Percentiles rank a stretch among this genome's conserved stretches.
Evolutionary conservation across 352 stramenopile species (phyloP).

Genomic region (Phytopythium montanum): DNA sequence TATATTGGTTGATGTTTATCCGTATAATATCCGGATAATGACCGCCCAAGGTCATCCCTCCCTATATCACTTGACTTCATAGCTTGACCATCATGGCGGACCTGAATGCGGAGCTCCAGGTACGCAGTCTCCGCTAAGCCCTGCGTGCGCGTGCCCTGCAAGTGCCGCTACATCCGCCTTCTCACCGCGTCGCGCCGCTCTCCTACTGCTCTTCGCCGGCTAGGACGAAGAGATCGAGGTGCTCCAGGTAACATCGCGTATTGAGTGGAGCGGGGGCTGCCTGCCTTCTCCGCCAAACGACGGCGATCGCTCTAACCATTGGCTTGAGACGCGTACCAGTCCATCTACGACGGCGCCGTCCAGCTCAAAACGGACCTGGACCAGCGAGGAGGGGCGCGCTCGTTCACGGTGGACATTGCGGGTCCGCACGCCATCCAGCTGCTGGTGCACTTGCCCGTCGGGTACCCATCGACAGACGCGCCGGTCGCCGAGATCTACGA

Average conservation of each 20-base stretch:
- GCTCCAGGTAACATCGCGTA: conserved; percentile 37
- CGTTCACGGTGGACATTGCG: conserved; percentile 54
- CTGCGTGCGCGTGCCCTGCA: too few relatives aligned
- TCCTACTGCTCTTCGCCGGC: too few relatives aligned
- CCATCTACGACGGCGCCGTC: conserved; percentile 75
- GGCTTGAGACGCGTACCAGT: conserved; percentile 29
- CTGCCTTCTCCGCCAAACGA: too few relatives aligned
- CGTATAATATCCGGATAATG: too few relatives aligned
- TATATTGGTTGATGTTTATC: too few relatives aligned
- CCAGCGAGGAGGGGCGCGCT: conserved; percentile 32
- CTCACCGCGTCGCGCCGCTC: neutral
- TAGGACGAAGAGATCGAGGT: conserved; percentile 77
- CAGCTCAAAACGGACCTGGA: conserved; percentile 49
- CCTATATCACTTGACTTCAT: too few relatives aligned
- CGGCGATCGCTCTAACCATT: too few relatives aligned
- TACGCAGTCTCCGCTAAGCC: too few relatives aligned
- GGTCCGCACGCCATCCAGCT: conserved; percentile 65
- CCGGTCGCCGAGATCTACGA: conserved; percentile 80
- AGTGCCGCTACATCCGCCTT: neutral
- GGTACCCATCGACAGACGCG: conserved; percentile 64
- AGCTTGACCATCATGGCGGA: neutral
- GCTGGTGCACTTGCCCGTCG: conserved; percentile 62
- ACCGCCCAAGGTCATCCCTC: too few relatives aligned
- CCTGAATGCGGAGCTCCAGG: conserved; percentile 4
- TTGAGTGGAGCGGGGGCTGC: too few relatives aligned